Conservation (phyloP, 2,329 filamentous ascomycete genomes). For the Balansia obtecta region DNA sequence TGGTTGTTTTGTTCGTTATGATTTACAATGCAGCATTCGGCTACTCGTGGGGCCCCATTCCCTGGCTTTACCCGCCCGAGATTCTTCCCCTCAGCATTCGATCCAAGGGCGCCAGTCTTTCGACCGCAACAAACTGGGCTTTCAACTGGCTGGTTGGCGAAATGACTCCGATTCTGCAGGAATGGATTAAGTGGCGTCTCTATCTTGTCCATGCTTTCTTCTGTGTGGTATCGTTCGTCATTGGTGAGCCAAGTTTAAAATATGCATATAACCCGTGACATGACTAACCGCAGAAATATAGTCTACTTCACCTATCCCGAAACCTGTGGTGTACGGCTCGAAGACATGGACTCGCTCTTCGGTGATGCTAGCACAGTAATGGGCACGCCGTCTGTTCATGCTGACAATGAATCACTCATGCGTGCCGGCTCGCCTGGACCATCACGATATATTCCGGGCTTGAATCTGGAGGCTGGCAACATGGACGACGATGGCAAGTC, state of each 20-base stretch:
- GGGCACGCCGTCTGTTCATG: conserved; percentile 59
- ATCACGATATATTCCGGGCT: conserved; percentile 61
- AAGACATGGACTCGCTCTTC: conserved; percentile 93
- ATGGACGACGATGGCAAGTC: conserved; percentile 38
- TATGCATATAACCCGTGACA: not conserved
- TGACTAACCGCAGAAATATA: conserved; percentile 23
- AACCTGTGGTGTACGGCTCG: conserved; percentile 85
- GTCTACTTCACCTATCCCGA: conserved; percentile 98
- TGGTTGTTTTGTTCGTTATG: conserved; percentile 94
- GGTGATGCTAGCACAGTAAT: conserved; percentile 81
- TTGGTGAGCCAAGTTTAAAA: conserved; percentile 53
- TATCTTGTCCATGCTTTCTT: conserved; percentile 96
- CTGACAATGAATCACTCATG: conserved; percentile 72
- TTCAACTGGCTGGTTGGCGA: conserved; percentile 97
- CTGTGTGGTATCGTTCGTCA: conserved; percentile 86
- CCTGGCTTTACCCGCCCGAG: conserved; percentile 97
- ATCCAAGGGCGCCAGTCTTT: conserved; percentile 92
- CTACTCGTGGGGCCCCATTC: conserved; percentile 90
- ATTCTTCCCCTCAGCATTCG: conserved; percentile 93
- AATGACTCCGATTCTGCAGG: conserved; percentile 86
- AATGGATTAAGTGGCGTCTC: conserved; percentile 83
- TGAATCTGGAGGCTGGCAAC: conserved; percentile 66
- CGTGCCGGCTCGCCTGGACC: conserved; percentile 59
- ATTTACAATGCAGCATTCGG: conserved; percentile 97
- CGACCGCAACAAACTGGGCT: conserved; percentile 94